Evolutionary conservation across 2,329 filamentous ascomycete genomes (phyloP).

Genomic region (Pseudofabraea citricarpa): DNA sequence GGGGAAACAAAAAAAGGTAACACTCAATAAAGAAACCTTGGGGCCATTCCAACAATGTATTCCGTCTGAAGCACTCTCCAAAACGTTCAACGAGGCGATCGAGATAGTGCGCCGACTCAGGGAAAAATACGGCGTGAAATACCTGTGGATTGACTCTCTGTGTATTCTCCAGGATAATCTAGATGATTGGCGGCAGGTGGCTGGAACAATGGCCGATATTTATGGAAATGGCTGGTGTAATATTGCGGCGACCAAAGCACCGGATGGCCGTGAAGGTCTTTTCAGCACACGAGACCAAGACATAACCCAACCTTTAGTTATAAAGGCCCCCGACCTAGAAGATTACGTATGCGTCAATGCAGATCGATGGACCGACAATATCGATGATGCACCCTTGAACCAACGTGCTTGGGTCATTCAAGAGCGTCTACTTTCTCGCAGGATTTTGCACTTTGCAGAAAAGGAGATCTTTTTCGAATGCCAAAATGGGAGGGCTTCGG

Average conservation of each 20-base stretch:
- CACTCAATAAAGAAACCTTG: background rate
- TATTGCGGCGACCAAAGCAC: background rate
- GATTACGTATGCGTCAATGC: background rate
- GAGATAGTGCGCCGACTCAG: background rate
- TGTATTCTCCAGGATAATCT: background rate
- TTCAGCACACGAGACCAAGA: background rate
- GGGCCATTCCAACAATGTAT: background rate
- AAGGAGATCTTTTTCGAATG: slow-evolving; percentile 7
- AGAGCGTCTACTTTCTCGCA: slow-evolving; percentile 1
- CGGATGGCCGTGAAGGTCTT: background rate
- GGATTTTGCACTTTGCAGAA: slow-evolving; percentile 1
- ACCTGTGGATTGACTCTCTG: slow-evolving; percentile 1
- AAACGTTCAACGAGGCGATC: slow-evolving; percentile 1
- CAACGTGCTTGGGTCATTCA: slow-evolving; percentile 2
- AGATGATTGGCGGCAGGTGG: background rate
- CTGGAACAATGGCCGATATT: background rate
- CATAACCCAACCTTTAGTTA: background rate
- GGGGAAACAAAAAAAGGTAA: background rate
- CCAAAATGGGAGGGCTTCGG: slow-evolving; percentile 39
- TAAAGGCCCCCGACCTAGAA: background rate
- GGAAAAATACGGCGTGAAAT: background rate
- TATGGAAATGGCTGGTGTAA: background rate
- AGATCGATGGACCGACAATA: background rate
- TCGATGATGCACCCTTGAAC: background rate
- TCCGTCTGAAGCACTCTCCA: background rate